Evolutionary conservation across 2,329 filamentous ascomycete genomes (phyloP), one percentile per base, ranked within the genome.

Genomic region (Neofusicoccum ribis): DNA sequence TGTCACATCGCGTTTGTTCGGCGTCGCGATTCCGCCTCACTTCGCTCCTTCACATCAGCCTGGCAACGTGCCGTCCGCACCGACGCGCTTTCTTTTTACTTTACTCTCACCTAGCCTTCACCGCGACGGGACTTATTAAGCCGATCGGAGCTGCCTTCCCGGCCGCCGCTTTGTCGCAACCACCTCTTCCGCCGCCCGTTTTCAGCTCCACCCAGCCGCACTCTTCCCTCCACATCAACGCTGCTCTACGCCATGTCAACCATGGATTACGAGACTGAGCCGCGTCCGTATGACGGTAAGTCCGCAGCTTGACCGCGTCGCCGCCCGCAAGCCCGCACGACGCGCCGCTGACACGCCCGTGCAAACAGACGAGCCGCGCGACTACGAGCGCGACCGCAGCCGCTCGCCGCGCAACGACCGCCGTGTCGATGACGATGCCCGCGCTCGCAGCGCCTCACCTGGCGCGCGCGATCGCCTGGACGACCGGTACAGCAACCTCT

Each of bases 191-290:
- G 50, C 41, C 31, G 47, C 37, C 61, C 34, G 61, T 64, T 64
- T 61, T 65, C 54, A 65, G 63, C 63, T 65, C 47, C 61, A 47
- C 49, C 61, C 51, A 52, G 51, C 61, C 50, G 44, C 61, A 46
- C 44, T 47, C 56, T 36, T 60, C 56, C 41, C 61, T 23, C 15
- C 50, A 17, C 23, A 20, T 36, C 61, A 37, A 50, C 50, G 23
- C 61, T 31, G 23, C 61, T 37, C 41, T 37, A 17, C 41, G 34
- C 50, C 60, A 81, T 79, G 78, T 77, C 79, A 70, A 81, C 80
- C 72, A 85, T 87, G 81, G 88, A 90, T 71, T 90, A 88, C 81
- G 87, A 89, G 75, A 84, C 84, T 72, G 87, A 89, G 69, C 84
- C 84, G 76, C 85, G 86, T 79, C 83, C 82, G 72, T 90, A 89